Evolutionary conservation across 208 protist genomes (phyloP).

Genomic region (Leishmania tropica): DNA sequence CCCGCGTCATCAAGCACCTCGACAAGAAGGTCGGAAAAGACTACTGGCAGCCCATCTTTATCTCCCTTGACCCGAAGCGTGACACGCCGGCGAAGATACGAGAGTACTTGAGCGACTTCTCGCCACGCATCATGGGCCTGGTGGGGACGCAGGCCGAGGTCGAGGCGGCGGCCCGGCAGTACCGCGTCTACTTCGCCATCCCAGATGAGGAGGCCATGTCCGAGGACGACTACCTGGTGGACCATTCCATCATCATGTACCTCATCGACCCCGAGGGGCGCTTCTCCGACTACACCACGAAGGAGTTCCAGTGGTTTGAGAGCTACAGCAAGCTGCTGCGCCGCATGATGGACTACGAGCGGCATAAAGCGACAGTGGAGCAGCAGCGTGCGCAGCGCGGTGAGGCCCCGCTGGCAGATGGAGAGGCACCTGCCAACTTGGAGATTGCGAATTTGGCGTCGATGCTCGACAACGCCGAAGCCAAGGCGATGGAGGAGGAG

Average conservation of each 20-base stretch:
- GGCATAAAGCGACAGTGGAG: constrained; percentile 39
- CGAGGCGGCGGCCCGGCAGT: constrained; percentile 75
- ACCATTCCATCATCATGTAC: constrained; percentile 96
- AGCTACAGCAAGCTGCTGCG: constrained; percentile 82
- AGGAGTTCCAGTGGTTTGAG: constrained; percentile 89
- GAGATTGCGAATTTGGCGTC: constrained; percentile 58
- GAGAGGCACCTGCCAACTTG: constrained; percentile 51
- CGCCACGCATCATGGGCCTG: constrained; percentile 89
- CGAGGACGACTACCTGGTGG: constrained; percentile 95
- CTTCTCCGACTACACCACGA: constrained; percentile 91
- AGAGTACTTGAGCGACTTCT: constrained; percentile 93
- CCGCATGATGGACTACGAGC: constrained; percentile 83
- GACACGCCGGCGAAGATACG: constrained; percentile 82
- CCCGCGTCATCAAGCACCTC: constrained; percentile 70
- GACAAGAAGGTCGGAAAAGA: constrained; percentile 82
- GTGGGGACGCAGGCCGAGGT: constrained; percentile 90
- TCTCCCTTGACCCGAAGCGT: constrained; percentile 93
- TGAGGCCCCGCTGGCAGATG: constrained; percentile 20
- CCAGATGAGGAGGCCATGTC: constrained; percentile 75
- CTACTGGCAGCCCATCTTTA: constrained; percentile 93
- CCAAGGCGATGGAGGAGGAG: constrained; percentile 26
- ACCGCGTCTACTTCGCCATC: constrained; percentile 92
- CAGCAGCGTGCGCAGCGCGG: constrained; percentile 26
- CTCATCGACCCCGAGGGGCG: constrained; percentile 90
- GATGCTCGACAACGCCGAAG: constrained; percentile 48